phyloP scores from a whole-genome alignment of 192 early-diverging fungal species.

The Gamsiella multidivaricata region DNA sequence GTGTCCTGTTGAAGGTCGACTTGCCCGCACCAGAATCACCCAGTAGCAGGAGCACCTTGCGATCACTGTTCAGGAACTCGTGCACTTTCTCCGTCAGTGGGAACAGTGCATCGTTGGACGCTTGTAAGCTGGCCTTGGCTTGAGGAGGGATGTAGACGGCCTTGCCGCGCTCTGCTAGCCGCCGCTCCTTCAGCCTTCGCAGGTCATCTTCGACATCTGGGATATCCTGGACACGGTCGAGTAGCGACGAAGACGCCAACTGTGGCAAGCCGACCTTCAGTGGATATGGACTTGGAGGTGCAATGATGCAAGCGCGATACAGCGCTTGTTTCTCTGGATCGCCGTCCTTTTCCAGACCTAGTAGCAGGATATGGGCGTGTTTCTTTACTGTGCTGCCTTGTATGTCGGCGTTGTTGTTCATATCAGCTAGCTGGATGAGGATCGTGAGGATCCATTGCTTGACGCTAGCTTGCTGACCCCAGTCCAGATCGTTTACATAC shows the following conservation, averaged over 20 bases:
- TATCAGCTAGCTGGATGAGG: neutral
- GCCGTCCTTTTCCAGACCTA: neutral
- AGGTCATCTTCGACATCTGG: neutral
- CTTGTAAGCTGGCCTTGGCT: conserved; percentile 2
- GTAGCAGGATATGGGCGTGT: neutral
- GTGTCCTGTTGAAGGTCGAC: neutral
- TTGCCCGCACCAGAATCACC: conserved; percentile 19
- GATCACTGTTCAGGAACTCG: neutral
- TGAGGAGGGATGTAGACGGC: conserved; percentile 4
- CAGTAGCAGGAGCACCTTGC: neutral
- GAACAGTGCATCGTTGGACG: neutral
- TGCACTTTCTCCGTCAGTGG: neutral
- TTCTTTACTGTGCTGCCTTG: neutral
- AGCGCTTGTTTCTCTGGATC: neutral
- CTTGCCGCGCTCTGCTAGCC: neutral
- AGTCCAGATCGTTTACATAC: neutral
- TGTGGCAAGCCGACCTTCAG: neutral
- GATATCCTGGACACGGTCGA: neutral
- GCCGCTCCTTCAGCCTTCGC: neutral
- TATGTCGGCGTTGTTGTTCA: too few relatives aligned
- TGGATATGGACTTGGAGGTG: neutral
- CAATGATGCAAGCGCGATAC: too few relatives aligned
- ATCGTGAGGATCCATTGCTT: neutral
- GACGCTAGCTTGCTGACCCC: neutral
- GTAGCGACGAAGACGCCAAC: neutral